A percentile compares a stretch with the other conserved stretches of the same genome.
Conservation (phyloP, 1,284 basidiomycete genomes). For the Somion occarium region DNA sequence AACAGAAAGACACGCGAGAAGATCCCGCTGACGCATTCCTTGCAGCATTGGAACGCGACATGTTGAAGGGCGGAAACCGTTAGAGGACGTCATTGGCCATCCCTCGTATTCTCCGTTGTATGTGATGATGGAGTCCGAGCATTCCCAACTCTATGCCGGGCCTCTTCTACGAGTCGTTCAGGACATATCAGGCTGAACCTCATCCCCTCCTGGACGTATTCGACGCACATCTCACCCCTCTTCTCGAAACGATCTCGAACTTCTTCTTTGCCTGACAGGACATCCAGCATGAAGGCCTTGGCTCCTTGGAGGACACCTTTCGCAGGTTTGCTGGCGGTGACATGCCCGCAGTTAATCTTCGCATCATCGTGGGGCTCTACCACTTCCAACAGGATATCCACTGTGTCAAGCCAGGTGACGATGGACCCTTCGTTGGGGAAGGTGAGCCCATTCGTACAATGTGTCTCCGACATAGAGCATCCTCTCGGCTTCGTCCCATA, state of each 20-base stretch:
- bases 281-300: slow-evolving; percentile 41
- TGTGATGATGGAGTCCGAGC: neutral
- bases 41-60: slow-evolving; percentile 52
- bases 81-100: neutral
- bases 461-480: slow-evolving; percentile 55
- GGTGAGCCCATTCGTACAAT: slow-evolving; percentile 50
- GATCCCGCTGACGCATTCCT: slow-evolving; percentile 59
- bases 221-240: slow-evolving; percentile 35
- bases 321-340: slow-evolving; percentile 38
- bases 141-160: slow-evolving; percentile 14
- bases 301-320: slow-evolving; percentile 37
- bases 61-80: slow-evolving; percentile 10
- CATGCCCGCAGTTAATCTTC: slow-evolving; percentile 44
- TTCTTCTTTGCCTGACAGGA: slow-evolving; percentile 37
- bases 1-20: slow-evolving; percentile 12
- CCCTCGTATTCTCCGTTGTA: slow-evolving; percentile 1
- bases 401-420: slow-evolving; percentile 39
- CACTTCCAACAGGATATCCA: slow-evolving; percentile 37
- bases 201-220: slow-evolving; percentile 37
- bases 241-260: slow-evolving; percentile 29
- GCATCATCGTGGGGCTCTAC: slow-evolving; percentile 28
- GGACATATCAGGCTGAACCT: slow-evolving; percentile 47
- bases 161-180: slow-evolving; percentile 40
- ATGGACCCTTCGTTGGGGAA: slow-evolving; percentile 50
- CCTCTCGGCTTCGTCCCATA: slow-evolving; percentile 42